Base-by-base conservation (phyloP, 352 stramenopile species). In the Blastocystis sp. region DNA sequence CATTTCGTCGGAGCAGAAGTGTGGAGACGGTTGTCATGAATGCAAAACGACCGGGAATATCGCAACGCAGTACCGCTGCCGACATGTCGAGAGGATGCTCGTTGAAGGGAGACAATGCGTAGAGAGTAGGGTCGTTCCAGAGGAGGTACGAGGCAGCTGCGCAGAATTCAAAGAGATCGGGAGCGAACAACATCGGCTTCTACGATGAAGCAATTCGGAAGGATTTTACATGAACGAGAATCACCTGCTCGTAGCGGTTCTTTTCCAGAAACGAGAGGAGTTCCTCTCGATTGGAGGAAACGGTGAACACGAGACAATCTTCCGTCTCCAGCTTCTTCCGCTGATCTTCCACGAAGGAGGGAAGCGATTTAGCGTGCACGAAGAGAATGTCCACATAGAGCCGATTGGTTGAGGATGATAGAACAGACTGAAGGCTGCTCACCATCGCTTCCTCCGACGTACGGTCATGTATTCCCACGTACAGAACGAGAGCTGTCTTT, bases 81-180 rank as follows among this genome's bases (percentile, higher is more conserved):
- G 32, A 14, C 4, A 18, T 56, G n/a, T n/a, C n/a, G n/a, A n/a
- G n/a, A n/a, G n/a, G n/a, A n/a, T n/a, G n/a, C 18, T 46, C 42
- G 42, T 38, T 59, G 40, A 29, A 34, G 14, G 42, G 36, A 44
- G 21, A 29, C 14, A 56, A 11, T 18, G 65, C 38, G 36, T 61
- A 78, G 3, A 78, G 27, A 1, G 65, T 57, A 18, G 36, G n/a
- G 36, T 78, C 65, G 36, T 78, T 78, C 65, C 65, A 78, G 4
- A 78, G 27, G 34, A 78, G 14, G 32, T 59, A 78, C 14, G 65
- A 78, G 24, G 46, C 46, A 61, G 65, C 65, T n/a, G 65, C 44
- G 27, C n/a, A 56, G 24, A 44, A 78, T 27, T 78, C 65, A 57
- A 78, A 42, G 7, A 42, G 18, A 51, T 78, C 65, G 4, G 32